Conservation (phyloP, 257 asterid species). For the Euphrasia confusa region DNA sequence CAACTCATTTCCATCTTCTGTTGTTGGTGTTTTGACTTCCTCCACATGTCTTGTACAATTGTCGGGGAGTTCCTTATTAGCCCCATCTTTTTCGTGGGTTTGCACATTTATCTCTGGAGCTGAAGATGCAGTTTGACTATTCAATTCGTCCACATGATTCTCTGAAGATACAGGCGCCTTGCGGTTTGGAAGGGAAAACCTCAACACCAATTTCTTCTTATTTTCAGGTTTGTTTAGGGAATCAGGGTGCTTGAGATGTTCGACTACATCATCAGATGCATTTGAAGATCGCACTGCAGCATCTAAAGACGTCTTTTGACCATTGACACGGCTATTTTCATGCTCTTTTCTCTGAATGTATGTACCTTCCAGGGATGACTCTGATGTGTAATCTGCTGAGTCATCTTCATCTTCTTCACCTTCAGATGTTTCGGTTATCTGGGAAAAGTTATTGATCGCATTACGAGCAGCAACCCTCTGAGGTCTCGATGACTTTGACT, state of each 20-base stretch:
- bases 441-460: slow-evolving; percentile 53
- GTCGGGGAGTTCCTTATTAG: slow-evolving; percentile 36
- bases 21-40: slow-evolving; percentile 29
- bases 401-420: slow-evolving; percentile 60
- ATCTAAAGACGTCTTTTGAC: slow-evolving; percentile 29
- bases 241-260: slow-evolving; percentile 34
- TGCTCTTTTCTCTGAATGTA: slow-evolving; percentile 33
- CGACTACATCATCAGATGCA: slow-evolving; percentile 36
- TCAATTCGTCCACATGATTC: slow-evolving; percentile 31
- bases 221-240: slow-evolving; percentile 39
- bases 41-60: slow-evolving; percentile 22
- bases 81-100: slow-evolving; percentile 29
- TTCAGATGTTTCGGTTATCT: slow-evolving; percentile 51
- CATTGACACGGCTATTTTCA: slow-evolving; percentile 31
- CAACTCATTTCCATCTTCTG: slow-evolving; percentile 29
- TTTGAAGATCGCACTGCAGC: slow-evolving; percentile 31
- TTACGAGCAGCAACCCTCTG: slow-evolving; percentile 68
- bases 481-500: slow-evolving; percentile 58
- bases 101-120: slow-evolving; percentile 31
- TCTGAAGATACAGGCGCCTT: slow-evolving; percentile 36
- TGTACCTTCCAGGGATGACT: slow-evolving; percentile 47
- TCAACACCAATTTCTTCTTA: slow-evolving; percentile 64
- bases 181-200: slow-evolving; percentile 49
- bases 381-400: slow-evolving; percentile 51
- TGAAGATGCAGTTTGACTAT: slow-evolving; percentile 44